phyloP scores from a whole-genome alignment of 192 early-diverging fungal species.

The Coemansia sp. region DNA sequence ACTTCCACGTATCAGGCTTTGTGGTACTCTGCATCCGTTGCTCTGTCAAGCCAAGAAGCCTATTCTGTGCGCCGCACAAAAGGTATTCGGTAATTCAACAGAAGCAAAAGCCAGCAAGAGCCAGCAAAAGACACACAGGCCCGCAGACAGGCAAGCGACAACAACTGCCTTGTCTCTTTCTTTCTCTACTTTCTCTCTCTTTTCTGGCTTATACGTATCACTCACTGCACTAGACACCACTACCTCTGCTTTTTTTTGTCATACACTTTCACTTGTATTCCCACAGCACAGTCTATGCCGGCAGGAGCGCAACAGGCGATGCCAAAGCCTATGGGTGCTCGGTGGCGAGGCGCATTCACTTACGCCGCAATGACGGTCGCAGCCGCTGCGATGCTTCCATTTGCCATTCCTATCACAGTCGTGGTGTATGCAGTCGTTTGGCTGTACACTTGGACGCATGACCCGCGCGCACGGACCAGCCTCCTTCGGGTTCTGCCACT shows the following conservation, averaged over 20 bases:
- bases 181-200: background rate
- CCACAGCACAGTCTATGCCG: background rate
- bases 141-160: background rate
- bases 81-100: background rate
- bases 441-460: constrained; percentile 55
- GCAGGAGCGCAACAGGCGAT: constrained; percentile 8
- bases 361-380: constrained; percentile 14
- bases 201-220: background rate
- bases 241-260: background rate
- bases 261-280: background rate
- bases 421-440: constrained; percentile 39
- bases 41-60: background rate
- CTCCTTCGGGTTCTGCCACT: constrained; percentile 38
- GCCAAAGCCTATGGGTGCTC: constrained; percentile 10
- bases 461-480: constrained; percentile 43
- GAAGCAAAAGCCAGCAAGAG: too few species aligned
- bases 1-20: background rate
- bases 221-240: background rate
- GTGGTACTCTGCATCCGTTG: background rate
- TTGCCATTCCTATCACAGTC: constrained; percentile 33
- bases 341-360: constrained; percentile 26
- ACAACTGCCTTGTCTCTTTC: background rate
- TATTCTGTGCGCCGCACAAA: background rate
- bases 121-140: background rate
- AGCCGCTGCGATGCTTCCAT: constrained; percentile 36